phyloP scores from a whole-genome alignment of 352 stramenopile genomes.

The Aphanomyces euteiches region DNA sequence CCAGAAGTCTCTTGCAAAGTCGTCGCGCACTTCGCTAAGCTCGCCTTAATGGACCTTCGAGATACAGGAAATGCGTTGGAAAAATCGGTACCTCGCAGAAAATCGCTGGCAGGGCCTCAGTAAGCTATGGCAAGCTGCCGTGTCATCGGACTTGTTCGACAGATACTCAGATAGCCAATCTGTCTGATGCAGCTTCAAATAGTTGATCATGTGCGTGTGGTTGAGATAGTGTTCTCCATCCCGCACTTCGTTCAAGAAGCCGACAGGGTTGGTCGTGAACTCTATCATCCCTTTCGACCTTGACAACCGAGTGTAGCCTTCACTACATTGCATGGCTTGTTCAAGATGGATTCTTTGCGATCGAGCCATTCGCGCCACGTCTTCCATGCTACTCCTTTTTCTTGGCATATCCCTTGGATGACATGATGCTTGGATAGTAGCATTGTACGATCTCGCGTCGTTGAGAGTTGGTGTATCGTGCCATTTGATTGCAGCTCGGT shows the following conservation, averaged over 20 bases:
- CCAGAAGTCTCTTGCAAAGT: background rate
- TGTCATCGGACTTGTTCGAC: background rate
- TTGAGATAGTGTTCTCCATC: background rate
- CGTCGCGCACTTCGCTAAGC: background rate
- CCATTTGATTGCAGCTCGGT: too few species aligned
- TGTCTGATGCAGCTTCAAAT: background rate
- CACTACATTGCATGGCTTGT: too few species aligned
- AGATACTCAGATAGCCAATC: slow-evolving; percentile 5
- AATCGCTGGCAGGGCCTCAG: slow-evolving; percentile 1
- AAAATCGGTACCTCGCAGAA: background rate
- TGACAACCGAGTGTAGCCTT: background rate
- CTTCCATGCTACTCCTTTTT: too few species aligned
- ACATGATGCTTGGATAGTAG: too few species aligned
- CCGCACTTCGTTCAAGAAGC: background rate
- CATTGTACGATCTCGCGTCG: too few species aligned
- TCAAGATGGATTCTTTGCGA: too few species aligned
- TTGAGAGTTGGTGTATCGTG: too few species aligned
- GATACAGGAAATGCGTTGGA: background rate
- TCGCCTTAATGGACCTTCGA: background rate
- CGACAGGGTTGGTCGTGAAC: background rate
- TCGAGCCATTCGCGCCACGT: too few species aligned
- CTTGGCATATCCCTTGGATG: too few species aligned
- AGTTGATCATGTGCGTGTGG: background rate
- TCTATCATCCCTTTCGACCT: background rate
- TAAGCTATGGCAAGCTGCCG: background rate